phyloP scores from a whole-genome alignment of 2,329 filamentous ascomycete species.

The Clarireedia homoeocarpa region DNA sequence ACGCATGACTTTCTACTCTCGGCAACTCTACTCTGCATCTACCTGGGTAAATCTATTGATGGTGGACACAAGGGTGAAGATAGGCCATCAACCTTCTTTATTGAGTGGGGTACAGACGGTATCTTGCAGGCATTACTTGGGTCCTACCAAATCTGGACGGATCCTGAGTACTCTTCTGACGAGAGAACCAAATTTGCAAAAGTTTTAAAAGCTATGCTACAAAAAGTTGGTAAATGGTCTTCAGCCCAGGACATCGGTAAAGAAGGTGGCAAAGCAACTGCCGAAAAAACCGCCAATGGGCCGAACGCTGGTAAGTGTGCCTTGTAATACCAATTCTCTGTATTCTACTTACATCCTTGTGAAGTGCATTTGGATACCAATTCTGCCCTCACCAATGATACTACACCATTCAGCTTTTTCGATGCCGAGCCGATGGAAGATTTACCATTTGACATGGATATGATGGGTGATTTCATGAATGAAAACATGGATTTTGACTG shows the following conservation, averaged over 20 bases:
- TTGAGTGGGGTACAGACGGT: constrained; percentile 17
- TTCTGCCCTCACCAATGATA: background rate
- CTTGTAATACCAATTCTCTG: background rate
- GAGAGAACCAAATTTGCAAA: constrained; percentile 20
- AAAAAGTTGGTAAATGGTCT: constrained; percentile 11
- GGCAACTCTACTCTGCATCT: constrained; percentile 23
- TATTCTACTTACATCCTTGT: background rate
- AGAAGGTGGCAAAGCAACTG: background rate
- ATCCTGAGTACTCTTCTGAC: constrained; percentile 10
- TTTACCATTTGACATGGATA: background rate
- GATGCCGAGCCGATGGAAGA: background rate
- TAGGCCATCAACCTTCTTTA: constrained; percentile 1
- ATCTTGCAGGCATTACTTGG: constrained; percentile 15
- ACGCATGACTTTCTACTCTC: constrained; percentile 22
- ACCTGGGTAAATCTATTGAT: constrained; percentile 16
- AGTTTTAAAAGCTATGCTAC: constrained; percentile 16
- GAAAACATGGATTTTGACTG: constrained; percentile 2
- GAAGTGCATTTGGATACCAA: background rate
- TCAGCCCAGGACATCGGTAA: background rate
- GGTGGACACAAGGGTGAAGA: background rate
- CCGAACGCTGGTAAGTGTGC: background rate
- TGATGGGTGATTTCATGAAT: constrained; percentile 1
- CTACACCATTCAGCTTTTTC: background rate
- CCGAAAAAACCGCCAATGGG: background rate
- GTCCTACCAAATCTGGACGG: constrained; percentile 19